Base-by-base conservation (phyloP, 2,329 filamentous ascomycete species). In the Neonectria neomacrospora region DNA sequence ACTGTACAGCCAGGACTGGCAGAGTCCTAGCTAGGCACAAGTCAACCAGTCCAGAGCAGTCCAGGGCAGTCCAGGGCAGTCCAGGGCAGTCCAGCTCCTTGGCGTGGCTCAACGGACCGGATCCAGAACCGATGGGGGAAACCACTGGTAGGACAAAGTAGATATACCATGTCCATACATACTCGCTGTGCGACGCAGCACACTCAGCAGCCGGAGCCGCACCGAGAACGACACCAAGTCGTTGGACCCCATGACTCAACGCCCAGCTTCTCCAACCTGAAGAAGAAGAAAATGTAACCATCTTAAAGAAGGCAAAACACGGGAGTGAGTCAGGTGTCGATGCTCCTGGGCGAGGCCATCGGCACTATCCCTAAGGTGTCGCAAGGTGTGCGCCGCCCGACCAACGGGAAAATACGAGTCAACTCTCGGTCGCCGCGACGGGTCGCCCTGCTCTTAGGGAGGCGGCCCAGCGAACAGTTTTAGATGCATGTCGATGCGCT, bases 381-480 rank as follows among this genome's bases (percentile, higher is more conserved):
- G 37, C 37, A 41, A 41, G 37, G n/a, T 37, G 34, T 37, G 34
- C 12, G 32, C 16, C 14, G 34, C 7, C 37, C 37, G 9, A 20
- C 37, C 37, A 20, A 41, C 37, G 14, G n/a, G n/a, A 20, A 5
- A 9, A 6, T 4, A 37, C 34, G 34, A 37, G 34, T 16, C 34
- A 37, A 14, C 34, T n/a, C 5, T 34, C 47, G 26, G 47, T 50
- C 16, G 47, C 47, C 26, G 47, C 32, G 9, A 28, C 26, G 47
- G 47, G 54, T 51, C 51, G 51, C 51, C 58, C 55, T 55, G 57
- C 50, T 34, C 22, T 53, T 47, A 30, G 28, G 42, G 45, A n/a
- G 39, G 30, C 16, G 30, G 45, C 23, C 52, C 41, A 39, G 23
- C 52, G 23, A 32, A 20, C 52, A 54, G 42, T 11, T 7, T 14